Evolutionary conservation across 2,329 filamentous ascomycete species (phyloP).

Genomic region (Lasiodiplodia citricola): DNA sequence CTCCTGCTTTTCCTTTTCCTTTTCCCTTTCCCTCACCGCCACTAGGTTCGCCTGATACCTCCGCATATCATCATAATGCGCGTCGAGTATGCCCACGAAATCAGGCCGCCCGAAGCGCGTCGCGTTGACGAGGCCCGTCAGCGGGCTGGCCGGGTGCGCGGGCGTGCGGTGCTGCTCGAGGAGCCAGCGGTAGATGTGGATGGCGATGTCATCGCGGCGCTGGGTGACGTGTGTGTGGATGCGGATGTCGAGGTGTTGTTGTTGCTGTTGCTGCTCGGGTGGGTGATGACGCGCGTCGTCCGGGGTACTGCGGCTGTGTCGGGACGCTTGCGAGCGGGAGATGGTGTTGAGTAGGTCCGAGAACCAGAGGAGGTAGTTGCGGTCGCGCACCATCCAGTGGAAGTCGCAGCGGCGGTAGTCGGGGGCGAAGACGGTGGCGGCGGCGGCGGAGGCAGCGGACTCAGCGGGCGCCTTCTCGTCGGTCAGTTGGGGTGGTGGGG

Average conservation of each 20-base stretch:
- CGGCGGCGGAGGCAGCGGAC: slow-evolving; percentile 37
- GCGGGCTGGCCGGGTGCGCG: slow-evolving; percentile 56
- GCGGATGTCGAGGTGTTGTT: slow-evolving; percentile 53
- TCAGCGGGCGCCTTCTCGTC: too few species aligned
- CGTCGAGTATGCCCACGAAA: slow-evolving; percentile 58
- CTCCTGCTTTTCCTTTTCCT: slow-evolving; percentile 26
- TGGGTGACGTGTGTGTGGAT: slow-evolving; percentile 64
- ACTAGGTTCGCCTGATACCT: slow-evolving; percentile 27
- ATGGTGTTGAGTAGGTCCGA: slow-evolving; percentile 60
- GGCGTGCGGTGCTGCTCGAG: slow-evolving; percentile 62
- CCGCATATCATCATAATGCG: slow-evolving; percentile 60
- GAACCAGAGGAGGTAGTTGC: slow-evolving; percentile 63
- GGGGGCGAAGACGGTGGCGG: slow-evolving; percentile 38
- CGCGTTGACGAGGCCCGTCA: slow-evolving; percentile 60
- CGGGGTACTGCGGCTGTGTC: background rate
- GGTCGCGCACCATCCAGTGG: slow-evolving; percentile 65
- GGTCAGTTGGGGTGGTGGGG: too few species aligned
- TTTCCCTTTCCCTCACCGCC: slow-evolving; percentile 28
- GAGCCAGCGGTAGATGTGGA: slow-evolving; percentile 62
- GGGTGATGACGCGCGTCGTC: too few species aligned
- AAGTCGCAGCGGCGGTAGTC: slow-evolving; percentile 61
- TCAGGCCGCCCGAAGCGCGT: slow-evolving; percentile 63
- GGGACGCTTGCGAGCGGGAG: slow-evolving; percentile 39
- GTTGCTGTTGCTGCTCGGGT: too few species aligned
- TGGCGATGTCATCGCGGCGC: slow-evolving; percentile 58